Conservation (phyloP, 169 alveolate genomes). For the Perkinsus chesapeaki region DNA sequence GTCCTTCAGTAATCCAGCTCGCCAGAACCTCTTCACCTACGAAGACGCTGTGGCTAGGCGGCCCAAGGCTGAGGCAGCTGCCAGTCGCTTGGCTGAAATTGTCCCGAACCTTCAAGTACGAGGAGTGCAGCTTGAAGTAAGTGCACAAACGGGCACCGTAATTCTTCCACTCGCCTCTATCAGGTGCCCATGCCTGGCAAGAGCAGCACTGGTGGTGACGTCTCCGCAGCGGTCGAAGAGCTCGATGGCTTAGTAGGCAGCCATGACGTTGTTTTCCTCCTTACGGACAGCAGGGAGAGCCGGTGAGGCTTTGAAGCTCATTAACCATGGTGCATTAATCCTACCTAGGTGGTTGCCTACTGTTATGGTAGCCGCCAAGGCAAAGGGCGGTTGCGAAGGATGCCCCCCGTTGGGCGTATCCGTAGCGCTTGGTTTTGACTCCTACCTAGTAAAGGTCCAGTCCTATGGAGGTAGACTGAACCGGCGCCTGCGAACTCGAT, state of each 20-base stretch:
- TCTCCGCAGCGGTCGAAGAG: neutral
- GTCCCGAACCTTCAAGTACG: neutral
- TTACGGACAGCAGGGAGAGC: conserved; percentile 86
- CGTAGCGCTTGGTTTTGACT: conserved; percentile 87
- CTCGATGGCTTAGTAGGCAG: conserved; percentile 24
- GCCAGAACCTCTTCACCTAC: conserved; percentile 80
- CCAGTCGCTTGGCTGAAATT: neutral
- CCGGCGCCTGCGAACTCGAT: neutral
- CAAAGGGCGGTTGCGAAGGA: neutral
- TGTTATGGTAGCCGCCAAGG: neutral
- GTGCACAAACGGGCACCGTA: neutral
- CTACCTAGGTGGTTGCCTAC: neutral
- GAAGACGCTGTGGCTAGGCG: conserved; percentile 71
- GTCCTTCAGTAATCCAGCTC: conserved; percentile 81
- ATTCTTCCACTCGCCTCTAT: neutral
- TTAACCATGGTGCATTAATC: neutral
- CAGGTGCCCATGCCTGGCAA: neutral
- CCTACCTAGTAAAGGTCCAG: conserved; percentile 79
- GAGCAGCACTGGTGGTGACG: neutral
- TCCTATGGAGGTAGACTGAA: conserved; percentile 38
- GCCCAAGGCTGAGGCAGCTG: conserved; percentile 71
- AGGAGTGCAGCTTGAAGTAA: neutral
- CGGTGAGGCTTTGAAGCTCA: conserved; percentile 67
- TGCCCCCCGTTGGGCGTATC: conserved; percentile 65
- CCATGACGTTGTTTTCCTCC: conserved; percentile 71